Evolutionary conservation across 768 basidiomycete genomes (phyloP), one percentile per base, ranked within the genome.

Genomic region (Amanita rubescens): DNA sequence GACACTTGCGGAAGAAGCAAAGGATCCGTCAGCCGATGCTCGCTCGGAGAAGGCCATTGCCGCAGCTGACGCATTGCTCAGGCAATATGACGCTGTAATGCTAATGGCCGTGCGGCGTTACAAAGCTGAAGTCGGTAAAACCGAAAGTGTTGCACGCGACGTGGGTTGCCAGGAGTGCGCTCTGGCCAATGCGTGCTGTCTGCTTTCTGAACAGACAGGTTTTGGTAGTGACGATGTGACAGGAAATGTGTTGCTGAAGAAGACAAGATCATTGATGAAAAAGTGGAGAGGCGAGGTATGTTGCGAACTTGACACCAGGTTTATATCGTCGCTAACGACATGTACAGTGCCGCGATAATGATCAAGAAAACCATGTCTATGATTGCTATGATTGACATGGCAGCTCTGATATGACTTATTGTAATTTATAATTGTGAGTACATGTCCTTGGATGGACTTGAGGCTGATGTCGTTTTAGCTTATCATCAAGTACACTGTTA

Each of bases 201-300:
- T 75, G 55, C 63, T 77, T 14, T 72, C 69, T 44, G 75, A 77
- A 58, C 75, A 77, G 58, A 75, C 75, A 0, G 75, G 75, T 0
- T 76, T 65, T 60, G 75, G 75, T 0, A 66, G 69, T 2, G 67
- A 69, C 2, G 72, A 73, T 41, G 73, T 71, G 37, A 70, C 71
- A 61, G 72, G 70, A 5, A 70, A 71, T 55, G 64, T 65, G 2
- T 60, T 77, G 7, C 62, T 77, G 57, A 62, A 65, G 33, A 60
- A 69, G 35, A 70, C 74, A 12, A 65, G 73, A 50, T 63, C 62
- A 0, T 62, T 66, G 9, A 71, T 77, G 73, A 63, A 61, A 45
- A 58, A 62, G 45, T 77, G 75, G 75, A 75, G 69, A 55, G 57
- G 58, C 6, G 70, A 75, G 65, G 72, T 68, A 43, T 48, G 62